phyloP scores from a whole-genome alignment of 164 flowering plant genomes.

The Aristolochia californica region DNA sequence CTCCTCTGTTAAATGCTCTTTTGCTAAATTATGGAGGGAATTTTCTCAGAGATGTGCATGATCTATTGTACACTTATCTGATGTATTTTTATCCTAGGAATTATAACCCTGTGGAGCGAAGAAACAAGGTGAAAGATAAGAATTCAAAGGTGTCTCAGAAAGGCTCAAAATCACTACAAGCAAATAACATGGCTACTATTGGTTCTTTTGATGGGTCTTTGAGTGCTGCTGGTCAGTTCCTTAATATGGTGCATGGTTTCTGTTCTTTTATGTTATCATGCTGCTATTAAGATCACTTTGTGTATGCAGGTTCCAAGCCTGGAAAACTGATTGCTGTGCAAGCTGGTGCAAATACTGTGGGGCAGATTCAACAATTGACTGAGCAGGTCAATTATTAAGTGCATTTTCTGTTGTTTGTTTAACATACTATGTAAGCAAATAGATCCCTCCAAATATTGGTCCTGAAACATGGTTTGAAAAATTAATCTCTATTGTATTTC shows the following conservation, averaged over 20 bases:
- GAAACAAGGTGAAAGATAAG: constrained; percentile 59
- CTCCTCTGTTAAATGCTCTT: too few species aligned
- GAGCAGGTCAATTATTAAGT: too few species aligned
- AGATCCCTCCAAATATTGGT: too few species aligned
- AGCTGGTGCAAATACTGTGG: too few species aligned
- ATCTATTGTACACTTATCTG: background rate
- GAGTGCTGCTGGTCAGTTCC: constrained; percentile 30
- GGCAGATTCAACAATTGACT: too few species aligned
- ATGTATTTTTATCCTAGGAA: constrained; percentile 31
- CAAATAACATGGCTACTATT: constrained; percentile 31
- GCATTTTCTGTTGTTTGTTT: too few species aligned
- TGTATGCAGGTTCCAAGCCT: constrained; percentile 32
- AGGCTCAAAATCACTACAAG: constrained; percentile 52
- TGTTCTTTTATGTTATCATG: background rate
- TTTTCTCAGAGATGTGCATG: too few species aligned
- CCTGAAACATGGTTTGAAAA: too few species aligned
- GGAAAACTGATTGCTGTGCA: constrained; percentile 11
- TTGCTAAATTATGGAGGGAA: too few species aligned
- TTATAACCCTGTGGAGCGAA: constrained; percentile 80
- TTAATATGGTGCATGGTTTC: background rate
- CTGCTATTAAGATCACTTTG: constrained; percentile 2
- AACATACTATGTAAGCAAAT: too few species aligned
- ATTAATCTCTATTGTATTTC: too few species aligned
- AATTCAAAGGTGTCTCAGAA: constrained; percentile 32
- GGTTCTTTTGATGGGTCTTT: constrained; percentile 21